Evolutionary conservation across 2,329 filamentous ascomycete species (phyloP).

Genomic region (Venturia aucupariae): DNA sequence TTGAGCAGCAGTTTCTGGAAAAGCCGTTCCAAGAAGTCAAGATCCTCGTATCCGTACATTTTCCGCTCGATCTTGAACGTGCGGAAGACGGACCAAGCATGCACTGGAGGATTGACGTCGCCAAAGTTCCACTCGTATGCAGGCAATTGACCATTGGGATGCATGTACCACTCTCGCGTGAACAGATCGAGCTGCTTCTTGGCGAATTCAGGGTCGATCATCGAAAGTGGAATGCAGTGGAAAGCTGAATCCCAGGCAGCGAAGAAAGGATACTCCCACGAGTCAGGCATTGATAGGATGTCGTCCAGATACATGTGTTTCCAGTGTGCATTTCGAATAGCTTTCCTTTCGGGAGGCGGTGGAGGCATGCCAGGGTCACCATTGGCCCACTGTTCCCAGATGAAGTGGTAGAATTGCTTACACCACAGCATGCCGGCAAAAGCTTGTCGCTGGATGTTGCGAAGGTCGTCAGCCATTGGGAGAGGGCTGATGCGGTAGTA

Average conservation of each 20-base stretch:
- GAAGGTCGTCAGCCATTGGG: slow-evolving; percentile 85
- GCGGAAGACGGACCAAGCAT: slow-evolving; percentile 91
- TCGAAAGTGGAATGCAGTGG: slow-evolving; percentile 89
- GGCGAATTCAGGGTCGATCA: slow-evolving; percentile 96
- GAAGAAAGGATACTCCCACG: slow-evolving; percentile 98
- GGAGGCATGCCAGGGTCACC: slow-evolving; percentile 83
- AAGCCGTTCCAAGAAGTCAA: slow-evolving; percentile 91
- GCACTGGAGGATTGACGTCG: slow-evolving; percentile 92
- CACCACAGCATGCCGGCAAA: slow-evolving; percentile 98
- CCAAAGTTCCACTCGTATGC: slow-evolving; percentile 97
- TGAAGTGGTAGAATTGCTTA: slow-evolving; percentile 92
- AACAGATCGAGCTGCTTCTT: slow-evolving; percentile 97
- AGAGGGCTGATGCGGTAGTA: slow-evolving; percentile 88
- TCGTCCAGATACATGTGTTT: slow-evolving; percentile 93
- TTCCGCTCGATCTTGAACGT: slow-evolving; percentile 98
- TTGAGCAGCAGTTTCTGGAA: slow-evolving; percentile 95
- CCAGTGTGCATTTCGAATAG: slow-evolving; percentile 80
- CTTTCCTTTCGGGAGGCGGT: slow-evolving; percentile 70
- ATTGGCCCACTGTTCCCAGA: slow-evolving; percentile 97
- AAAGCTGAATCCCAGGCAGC: slow-evolving; percentile 96
- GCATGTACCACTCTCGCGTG: slow-evolving; percentile 97
- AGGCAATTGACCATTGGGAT: slow-evolving; percentile 89
- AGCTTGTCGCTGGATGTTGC: slow-evolving; percentile 91
- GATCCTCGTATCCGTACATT: slow-evolving; percentile 86
- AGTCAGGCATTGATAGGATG: slow-evolving; percentile 94